Base-by-base conservation (phyloP, 129 eudicot genomes). In the Sambucus nigra region DNA sequence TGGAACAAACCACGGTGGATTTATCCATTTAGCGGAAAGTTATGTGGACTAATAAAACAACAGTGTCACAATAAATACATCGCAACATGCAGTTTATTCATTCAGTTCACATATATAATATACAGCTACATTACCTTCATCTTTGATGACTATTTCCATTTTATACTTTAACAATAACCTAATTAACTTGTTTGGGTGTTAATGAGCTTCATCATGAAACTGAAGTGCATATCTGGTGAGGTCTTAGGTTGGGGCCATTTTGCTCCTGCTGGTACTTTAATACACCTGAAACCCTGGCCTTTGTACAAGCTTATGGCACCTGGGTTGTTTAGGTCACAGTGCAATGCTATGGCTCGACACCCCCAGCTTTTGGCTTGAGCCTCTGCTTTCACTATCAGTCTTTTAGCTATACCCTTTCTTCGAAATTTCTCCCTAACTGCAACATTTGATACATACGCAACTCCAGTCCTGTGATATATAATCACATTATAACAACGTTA, bases 191-290 rank as follows among this genome's bases (percentile, higher is more conserved):
- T 24, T 24, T 25, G 57, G 51, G 64, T 54, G 29, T 61, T 77
- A 13, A 79, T 63, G 31, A 81, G 86, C 73, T 91, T 91, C 94
- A 91, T 79, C 98, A 91, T 84, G 77, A 91, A 85, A 68, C 54
- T 66, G 73, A 91, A 91, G 59, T 77, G 76, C 61, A 85, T 64
- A 45, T 85, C 95, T 1, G 82, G 78, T 15, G 86, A 54, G 9
- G 81, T 79, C 68, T 65, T 79, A 15, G 98, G 98, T 38, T 79
- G 95, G 25, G 98, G 98, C 95, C 98, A 91, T 15, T 76, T 74
- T 12, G 95, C 94, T 19, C 83, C 98, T 61, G 76, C 83, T 0
- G 94, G 98, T 7, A 85, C 65, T 69, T 67, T 82, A 26, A 85
- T 70, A 45, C 72, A 47, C 55, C 35, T 85, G 65, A 78, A 85